A percentile compares a stretch with the other conserved stretches of the same genome.
Conservation (phyloP, 345 rosid species). For the Rhodomyrtus tomentosa region DNA sequence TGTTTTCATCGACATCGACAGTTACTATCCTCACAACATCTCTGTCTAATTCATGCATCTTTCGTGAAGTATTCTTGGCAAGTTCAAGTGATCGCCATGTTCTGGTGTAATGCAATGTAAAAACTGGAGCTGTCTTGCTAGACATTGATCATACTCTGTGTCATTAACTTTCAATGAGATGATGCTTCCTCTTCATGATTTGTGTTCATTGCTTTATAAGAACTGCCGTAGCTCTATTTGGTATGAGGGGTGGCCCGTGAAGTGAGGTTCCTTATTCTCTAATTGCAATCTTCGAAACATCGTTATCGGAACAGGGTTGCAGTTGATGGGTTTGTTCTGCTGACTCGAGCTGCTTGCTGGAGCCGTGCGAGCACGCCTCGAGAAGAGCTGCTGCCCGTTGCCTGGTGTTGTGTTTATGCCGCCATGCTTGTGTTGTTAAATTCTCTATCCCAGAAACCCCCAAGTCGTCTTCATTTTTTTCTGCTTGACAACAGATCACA, state of each 20-base stretch:
- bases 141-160: background rate
- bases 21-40: background rate
- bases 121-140: background rate
- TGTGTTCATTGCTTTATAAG: background rate
- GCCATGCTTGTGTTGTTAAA: background rate
- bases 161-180: background rate
- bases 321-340: background rate
- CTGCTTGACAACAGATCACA: background rate
- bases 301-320: background rate
- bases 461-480: background rate
- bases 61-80: background rate
- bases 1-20: background rate
- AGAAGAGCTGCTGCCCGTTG: no score
- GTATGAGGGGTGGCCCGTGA: background rate
- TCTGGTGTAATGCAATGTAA: background rate
- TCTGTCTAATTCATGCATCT: background rate
- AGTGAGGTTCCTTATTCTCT: background rate
- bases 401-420: background rate
- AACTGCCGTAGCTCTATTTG: fast-evolving
- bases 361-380: background rate
- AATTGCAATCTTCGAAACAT: background rate
- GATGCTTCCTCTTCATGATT: background rate
- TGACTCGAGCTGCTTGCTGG: background rate
- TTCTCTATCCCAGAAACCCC: background rate
- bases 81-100: background rate